Conservation (phyloP, 495 filamentous ascomycete genomes). For the Aspergillus ostianus region DNA sequence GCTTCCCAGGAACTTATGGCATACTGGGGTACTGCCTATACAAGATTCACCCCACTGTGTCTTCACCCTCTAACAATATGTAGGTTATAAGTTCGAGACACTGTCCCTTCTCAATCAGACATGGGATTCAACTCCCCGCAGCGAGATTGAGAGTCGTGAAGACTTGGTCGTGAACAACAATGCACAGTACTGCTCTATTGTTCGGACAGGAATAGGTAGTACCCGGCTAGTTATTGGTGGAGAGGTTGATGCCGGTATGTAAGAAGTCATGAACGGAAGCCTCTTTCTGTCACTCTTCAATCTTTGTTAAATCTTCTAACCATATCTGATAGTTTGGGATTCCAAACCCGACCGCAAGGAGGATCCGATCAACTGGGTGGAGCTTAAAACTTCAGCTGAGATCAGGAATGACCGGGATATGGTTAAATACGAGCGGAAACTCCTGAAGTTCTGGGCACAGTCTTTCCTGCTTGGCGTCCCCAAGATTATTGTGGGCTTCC, state of each 20-base stretch:
- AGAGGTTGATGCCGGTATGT: slow-evolving; percentile 85
- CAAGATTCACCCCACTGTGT: not conserved
- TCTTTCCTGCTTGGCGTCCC: slow-evolving; percentile 92
- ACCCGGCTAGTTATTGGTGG: slow-evolving; percentile 76
- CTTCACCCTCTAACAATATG: slow-evolving; percentile 15
- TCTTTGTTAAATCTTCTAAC: not conserved
- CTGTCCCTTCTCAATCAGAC: slow-evolving; percentile 68
- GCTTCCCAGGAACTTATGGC: slow-evolving; percentile 64
- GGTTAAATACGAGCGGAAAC: slow-evolving; percentile 79
- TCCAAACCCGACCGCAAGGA: slow-evolving; percentile 64
- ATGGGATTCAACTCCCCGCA: slow-evolving; percentile 68
- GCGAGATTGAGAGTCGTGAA: slow-evolving; percentile 74
- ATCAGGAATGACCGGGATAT: slow-evolving; percentile 62
- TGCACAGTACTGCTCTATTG: slow-evolving; percentile 91
- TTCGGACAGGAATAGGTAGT: slow-evolving; percentile 78
- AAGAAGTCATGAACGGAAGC: not conserved
- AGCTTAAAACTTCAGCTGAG: slow-evolving; percentile 86
- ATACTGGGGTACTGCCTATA: slow-evolving; percentile 51
- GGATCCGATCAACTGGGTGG: slow-evolving; percentile 81
- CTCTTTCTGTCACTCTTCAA: not conserved
- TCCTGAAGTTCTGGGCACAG: slow-evolving; percentile 94
- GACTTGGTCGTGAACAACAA: slow-evolving; percentile 75
- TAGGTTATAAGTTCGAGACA: slow-evolving; percentile 96
- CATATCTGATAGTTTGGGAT: slow-evolving; percentile 66
- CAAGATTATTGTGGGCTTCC: slow-evolving; percentile 87